These are phyloP conservation scores for Stephanodiscus minutulus DNA, from an alignment of 108 stramenopile species.

Conservation along the genomic window DNA sequence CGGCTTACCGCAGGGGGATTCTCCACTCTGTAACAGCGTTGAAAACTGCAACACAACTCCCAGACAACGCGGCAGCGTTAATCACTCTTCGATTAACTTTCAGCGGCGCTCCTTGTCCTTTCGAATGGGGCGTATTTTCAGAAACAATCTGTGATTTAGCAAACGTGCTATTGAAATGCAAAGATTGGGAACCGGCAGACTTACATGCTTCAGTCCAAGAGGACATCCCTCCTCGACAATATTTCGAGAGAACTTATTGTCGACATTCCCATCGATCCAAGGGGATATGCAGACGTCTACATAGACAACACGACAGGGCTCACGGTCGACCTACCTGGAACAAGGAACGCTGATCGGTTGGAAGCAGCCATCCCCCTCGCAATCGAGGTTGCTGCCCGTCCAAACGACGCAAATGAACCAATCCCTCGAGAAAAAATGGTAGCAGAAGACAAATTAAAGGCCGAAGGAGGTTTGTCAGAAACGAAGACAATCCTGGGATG, in stretches of 20 bases:
- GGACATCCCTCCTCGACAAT: background rate
- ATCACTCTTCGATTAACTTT: constrained; percentile 18
- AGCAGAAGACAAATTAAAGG: background rate
- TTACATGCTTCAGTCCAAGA: background rate
- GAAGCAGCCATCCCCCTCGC: background rate
- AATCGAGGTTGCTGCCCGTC: background rate
- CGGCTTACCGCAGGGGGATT: constrained; percentile 2
- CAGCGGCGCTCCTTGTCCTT: constrained; percentile 24
- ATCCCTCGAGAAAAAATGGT: background rate
- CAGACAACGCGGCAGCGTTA: constrained; percentile 6
- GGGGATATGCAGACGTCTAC: background rate
- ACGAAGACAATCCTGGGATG: background rate
- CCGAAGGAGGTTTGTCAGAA: background rate
- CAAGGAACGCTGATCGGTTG: background rate
- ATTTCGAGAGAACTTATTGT: background rate
- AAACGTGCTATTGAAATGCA: constrained; percentile 8
- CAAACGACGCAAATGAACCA: background rate
- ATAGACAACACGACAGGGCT: background rate
- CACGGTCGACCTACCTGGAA: background rate
- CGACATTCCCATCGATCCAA: background rate
- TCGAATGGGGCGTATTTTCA: constrained; percentile 22
- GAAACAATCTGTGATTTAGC: constrained; percentile 29
- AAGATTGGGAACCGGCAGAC: constrained; percentile 20
- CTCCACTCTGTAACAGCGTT: constrained; percentile 17
- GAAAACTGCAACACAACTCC: constrained; percentile 16